A percentile compares a stretch with the other conserved stretches of the same genome.
These are phyloP conservation scores for Umbelopsis sp. DNA, from an alignment of 192 early-diverging fungal species.

Conservation along the genomic window DNA sequence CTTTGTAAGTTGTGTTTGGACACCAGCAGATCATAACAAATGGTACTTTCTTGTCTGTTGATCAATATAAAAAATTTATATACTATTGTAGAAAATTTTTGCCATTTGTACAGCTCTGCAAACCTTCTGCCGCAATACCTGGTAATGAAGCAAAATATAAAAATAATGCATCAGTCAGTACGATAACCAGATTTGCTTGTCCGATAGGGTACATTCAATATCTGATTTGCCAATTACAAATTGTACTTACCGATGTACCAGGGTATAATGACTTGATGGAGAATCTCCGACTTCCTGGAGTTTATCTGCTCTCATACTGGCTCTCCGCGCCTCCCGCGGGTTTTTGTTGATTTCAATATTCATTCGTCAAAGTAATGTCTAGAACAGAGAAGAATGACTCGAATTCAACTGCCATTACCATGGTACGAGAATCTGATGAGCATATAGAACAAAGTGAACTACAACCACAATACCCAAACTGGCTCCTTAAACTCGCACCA, in stretches of 20 bases:
- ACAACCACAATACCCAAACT: not conserved
- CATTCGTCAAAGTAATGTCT: not conserved
- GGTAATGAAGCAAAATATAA: no score
- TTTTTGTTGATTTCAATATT: no score
- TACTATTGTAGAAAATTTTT: no score
- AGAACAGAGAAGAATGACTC: not conserved
- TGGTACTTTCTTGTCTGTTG: not conserved
- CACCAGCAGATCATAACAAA: no score
- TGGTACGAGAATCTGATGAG: not conserved
- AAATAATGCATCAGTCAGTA: no score
- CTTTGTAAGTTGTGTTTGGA: no score
- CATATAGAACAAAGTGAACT: no score
- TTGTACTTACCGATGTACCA: not conserved
- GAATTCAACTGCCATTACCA: not conserved
- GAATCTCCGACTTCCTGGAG: no score
- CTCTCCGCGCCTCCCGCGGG: no score
- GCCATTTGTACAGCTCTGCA: no score
- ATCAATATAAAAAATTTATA: not conserved
- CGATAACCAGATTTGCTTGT: no score
- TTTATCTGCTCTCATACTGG: not conserved
- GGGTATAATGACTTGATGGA: not conserved
- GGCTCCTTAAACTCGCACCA: conserved; percentile 3
- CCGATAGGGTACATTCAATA: not conserved
- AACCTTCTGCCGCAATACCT: no score
- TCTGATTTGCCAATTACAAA: not conserved